phyloP scores from a whole-genome alignment of 1,284 basidiomycete species.

The Moesziomyces sp. region DNA sequence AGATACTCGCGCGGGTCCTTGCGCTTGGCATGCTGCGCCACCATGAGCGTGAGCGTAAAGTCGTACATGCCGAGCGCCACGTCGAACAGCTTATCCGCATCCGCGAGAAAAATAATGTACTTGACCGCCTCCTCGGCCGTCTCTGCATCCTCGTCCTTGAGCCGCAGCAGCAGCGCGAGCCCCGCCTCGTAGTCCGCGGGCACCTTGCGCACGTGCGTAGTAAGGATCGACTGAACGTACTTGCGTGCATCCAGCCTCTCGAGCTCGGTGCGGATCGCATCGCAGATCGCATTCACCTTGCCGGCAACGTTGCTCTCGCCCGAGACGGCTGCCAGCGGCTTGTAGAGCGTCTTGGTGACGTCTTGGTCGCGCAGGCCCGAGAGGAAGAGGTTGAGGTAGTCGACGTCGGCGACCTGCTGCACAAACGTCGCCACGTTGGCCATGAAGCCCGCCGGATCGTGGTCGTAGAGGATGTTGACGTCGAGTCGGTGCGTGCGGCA shows the following conservation, averaged over 20 bases:
- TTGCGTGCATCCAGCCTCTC: conserved; percentile 78
- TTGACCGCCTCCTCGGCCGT: conserved; percentile 95
- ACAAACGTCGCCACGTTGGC: conserved; percentile 73
- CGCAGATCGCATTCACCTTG: conserved; percentile 80
- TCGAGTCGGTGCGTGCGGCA: conserved; percentile 95
- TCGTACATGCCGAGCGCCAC: conserved; percentile 99
- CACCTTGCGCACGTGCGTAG: conserved; percentile 88
- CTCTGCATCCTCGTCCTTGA: conserved; percentile 78
- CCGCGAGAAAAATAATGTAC: conserved; percentile 97
- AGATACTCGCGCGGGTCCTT: conserved; percentile 98
- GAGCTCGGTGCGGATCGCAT: conserved; percentile 79
- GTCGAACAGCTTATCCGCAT: conserved; percentile 90
- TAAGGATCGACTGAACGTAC: conserved; percentile 90
- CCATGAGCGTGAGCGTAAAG: conserved; percentile 91
- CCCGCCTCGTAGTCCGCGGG: conserved; percentile 92
- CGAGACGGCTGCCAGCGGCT: conserved; percentile 30
- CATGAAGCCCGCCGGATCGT: conserved; percentile 78
- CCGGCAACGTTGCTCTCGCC: conserved; percentile 66
- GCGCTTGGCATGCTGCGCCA: conserved; percentile 96
- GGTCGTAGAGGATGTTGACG: conserved; percentile 85
- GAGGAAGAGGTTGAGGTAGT: conserved; percentile 92
- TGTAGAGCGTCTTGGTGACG: conserved; percentile 68
- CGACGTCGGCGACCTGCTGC: conserved; percentile 86
- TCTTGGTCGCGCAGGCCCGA: conserved; percentile 74
- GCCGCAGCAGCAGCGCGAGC: conserved; percentile 78